phyloP scores from a whole-genome alignment of 2,329 filamentous ascomycete species.

The Cytospora mali region DNA sequence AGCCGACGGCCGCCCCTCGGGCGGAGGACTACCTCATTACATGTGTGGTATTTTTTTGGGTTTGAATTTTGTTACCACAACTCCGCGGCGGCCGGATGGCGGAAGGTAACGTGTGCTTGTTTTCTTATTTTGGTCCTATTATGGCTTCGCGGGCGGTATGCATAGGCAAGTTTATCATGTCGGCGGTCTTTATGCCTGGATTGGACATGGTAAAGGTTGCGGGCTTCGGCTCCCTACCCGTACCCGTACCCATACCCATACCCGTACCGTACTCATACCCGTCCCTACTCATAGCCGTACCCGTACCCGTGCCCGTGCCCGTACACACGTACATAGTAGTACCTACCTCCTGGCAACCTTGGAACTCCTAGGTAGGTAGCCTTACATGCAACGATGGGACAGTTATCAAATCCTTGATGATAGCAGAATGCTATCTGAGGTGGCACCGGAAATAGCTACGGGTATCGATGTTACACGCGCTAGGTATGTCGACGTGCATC shows the following conservation, averaged over 20 bases:
- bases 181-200: background rate
- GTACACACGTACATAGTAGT: no score
- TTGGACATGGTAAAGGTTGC: no score
- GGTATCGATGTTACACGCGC: background rate
- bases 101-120: background rate
- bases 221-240: background rate
- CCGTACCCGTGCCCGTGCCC: no score
- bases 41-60: no score
- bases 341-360: no score
- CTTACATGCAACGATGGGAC: conserved; percentile 5
- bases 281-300: no score
- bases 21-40: background rate
- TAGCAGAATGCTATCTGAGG: background rate
- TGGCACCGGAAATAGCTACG: background rate
- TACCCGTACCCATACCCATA: no score
- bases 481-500: background rate
- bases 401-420: background rate
- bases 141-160: background rate
- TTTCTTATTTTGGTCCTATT: background rate
- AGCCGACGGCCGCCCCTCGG: no score
- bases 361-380: no score
- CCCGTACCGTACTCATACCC: no score
- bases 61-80: no score
- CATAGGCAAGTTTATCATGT: background rate
- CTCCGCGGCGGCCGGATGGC: background rate